phyloP scores from a whole-genome alignment of 192 early-diverging fungal genomes.

The Phlyctochytrium planicorne region DNA sequence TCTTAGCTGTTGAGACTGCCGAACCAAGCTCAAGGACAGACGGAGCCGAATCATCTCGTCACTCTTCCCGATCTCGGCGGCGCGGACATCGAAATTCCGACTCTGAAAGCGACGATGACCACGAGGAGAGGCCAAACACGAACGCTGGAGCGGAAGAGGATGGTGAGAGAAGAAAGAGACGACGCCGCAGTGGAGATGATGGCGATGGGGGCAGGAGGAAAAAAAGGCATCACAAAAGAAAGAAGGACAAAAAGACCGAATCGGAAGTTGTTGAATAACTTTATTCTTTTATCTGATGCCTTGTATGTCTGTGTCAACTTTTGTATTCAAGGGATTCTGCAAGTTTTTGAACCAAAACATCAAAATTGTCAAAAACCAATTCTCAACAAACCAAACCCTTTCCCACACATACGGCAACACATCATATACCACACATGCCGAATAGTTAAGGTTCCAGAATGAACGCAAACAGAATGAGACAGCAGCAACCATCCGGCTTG shows the following conservation, averaged over 20 bases:
- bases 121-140: neutral
- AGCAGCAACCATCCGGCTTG: slow-evolving; percentile 18
- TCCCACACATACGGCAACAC: no score
- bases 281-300: no score
- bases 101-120: neutral
- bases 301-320: no score
- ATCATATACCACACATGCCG: no score
- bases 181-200: neutral
- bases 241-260: no score
- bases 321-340: no score
- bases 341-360: no score
- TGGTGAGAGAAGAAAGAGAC: neutral
- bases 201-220: slow-evolving; percentile 1
- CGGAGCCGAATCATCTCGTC: neutral
- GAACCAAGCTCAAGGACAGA: neutral
- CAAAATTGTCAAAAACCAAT: no score
- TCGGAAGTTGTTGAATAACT: no score
- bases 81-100: neutral
- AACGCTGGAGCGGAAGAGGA: neutral
- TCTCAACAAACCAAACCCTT: no score
- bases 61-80: neutral
- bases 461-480: no score
- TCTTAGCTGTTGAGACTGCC: neutral
- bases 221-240: neutral
- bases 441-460: no score